These are phyloP conservation scores for Linum usitatissimum DNA, from an alignment of 345 rosid species.

Conservation along the genomic window DNA sequence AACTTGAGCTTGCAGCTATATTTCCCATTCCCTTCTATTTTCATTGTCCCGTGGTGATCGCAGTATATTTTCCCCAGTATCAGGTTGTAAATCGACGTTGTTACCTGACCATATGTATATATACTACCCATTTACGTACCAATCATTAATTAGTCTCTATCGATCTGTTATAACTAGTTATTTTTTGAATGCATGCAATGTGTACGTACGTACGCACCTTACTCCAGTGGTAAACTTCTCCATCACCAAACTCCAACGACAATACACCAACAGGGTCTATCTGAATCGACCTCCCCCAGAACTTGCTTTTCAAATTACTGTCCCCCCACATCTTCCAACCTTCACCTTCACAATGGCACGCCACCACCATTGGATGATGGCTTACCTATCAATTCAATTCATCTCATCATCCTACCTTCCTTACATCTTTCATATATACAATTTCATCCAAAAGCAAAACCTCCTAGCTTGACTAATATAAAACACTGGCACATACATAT, in stretches of 20 bases:
- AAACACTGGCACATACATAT: too few relatives aligned
- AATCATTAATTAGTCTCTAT: too few relatives aligned
- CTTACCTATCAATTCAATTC: constrained; percentile 15
- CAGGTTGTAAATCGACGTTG: constrained; percentile 27
- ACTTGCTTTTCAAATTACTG: constrained; percentile 23
- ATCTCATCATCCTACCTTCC: too few relatives aligned
- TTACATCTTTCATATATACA: too few relatives aligned
- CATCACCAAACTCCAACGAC: constrained; percentile 27
- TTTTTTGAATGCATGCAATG: too few relatives aligned
- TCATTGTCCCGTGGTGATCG: constrained; percentile 30
- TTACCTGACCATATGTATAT: background rate
- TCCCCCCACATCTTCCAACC: constrained; percentile 31
- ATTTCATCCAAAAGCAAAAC: too few relatives aligned
- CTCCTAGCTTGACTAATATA: too few relatives aligned
- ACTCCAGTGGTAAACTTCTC: constrained; percentile 24
- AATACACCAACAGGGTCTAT: constrained; percentile 25
- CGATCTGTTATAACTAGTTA: too few relatives aligned
- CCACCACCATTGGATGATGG: constrained; percentile 28
- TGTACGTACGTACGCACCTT: constrained; percentile 8
- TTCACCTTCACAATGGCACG: constrained; percentile 24
- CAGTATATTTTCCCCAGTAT: constrained; percentile 25
- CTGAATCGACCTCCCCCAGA: constrained; percentile 30
- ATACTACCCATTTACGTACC: too few relatives aligned
- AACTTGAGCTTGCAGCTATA: constrained; percentile 23
- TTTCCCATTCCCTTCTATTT: constrained; percentile 21